phyloP scores from a whole-genome alignment of 306 rosid genomes.

The Phaseolus lunatus region DNA sequence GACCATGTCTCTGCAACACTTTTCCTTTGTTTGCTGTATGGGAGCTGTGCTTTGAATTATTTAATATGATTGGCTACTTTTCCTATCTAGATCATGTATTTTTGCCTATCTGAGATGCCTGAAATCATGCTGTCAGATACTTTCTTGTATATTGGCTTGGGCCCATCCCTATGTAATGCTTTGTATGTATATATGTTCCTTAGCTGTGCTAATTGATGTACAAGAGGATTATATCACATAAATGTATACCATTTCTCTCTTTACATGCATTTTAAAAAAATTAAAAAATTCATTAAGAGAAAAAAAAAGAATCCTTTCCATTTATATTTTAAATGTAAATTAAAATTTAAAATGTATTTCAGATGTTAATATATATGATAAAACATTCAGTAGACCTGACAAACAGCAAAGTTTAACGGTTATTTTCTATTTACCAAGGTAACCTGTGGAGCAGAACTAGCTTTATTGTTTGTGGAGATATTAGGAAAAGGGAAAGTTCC shows the following conservation, averaged over 20 bases:
- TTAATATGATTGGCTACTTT: conserved; percentile 34
- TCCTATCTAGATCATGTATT: background rate
- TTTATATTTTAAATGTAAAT: conserved; percentile 21
- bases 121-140: background rate
- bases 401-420: conserved; percentile 28
- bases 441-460: conserved; percentile 96
- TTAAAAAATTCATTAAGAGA: background rate
- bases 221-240: too few species aligned
- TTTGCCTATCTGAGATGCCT: conserved; percentile 16
- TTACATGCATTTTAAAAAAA: conserved; percentile 1
- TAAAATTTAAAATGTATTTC: conserved; percentile 28
- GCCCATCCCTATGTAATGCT: too few species aligned
- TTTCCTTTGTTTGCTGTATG: conserved; percentile 29
- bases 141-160: too few species aligned
- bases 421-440: conserved; percentile 60
- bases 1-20: background rate
- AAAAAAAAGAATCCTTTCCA: conserved; percentile 10
- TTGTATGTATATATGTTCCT: too few species aligned
- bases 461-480: conserved; percentile 85
- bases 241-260: too few species aligned
- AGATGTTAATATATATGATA: background rate
- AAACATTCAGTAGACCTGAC: conserved; percentile 10
- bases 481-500: conserved; percentile 82
- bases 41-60: conserved; percentile 29
- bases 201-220: too few species aligned